A percentile compares a stretch with the other conserved stretches of the same genome.
Conservation (phyloP, 192 early-diverging fungal genomes). For the Linnemannia schmuckeri region DNA sequence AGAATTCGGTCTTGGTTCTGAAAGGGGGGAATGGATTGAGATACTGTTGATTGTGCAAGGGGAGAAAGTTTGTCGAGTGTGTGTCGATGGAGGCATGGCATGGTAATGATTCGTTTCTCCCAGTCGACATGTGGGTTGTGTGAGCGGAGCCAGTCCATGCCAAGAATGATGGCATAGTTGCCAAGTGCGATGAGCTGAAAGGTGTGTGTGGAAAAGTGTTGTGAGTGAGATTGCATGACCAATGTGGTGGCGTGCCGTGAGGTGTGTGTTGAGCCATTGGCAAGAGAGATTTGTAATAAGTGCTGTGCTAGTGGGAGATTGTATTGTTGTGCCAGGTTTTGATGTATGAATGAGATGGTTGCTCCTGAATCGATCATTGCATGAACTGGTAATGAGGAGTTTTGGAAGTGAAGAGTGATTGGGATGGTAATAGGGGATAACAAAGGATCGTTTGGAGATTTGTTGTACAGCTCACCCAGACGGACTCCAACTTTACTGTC, state of each 20-base stretch:
- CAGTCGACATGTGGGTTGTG: conserved; percentile 12
- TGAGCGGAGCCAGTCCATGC: neutral
- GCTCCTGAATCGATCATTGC: conserved; percentile 14
- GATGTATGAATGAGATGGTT: conserved; percentile 2
- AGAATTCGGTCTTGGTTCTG: neutral
- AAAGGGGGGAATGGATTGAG: neutral
- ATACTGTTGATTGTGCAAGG: neutral
- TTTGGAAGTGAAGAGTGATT: neutral
- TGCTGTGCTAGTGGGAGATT: neutral
- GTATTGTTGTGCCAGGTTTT: conserved; percentile 9
- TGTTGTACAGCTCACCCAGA: neutral
- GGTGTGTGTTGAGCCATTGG: neutral
- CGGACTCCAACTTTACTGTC: conserved; percentile 10
- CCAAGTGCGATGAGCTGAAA: conserved; percentile 11
- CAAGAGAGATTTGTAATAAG: neutral
- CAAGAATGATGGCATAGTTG: conserved; percentile 1
- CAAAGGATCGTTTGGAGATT: neutral
- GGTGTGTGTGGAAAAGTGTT: neutral
- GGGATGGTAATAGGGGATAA: conserved; percentile 1
- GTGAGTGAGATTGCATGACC: conserved; percentile 5
- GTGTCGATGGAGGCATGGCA: neutral
- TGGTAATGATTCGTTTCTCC: neutral
- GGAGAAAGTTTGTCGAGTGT: neutral
- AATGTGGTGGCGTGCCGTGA: neutral
- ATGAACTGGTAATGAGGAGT: neutral